phyloP scores from a whole-genome alignment of 306 rosid species.

The Prunus salicina region DNA sequence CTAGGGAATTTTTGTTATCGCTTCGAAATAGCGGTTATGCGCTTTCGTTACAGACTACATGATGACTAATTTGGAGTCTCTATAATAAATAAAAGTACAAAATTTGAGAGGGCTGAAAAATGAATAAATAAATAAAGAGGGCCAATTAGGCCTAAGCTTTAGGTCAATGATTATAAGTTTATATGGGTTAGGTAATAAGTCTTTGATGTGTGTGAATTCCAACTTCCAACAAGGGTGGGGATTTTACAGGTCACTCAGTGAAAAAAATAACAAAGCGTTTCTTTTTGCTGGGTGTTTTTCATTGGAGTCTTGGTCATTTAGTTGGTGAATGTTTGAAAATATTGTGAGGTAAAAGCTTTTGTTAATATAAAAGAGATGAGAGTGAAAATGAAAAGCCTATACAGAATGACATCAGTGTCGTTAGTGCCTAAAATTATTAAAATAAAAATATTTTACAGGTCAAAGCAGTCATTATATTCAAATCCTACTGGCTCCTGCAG shows the following conservation, averaged over 20 bases:
- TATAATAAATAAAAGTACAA: no score
- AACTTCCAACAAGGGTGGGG: neutral
- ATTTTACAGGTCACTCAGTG: neutral
- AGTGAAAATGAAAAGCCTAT: neutral
- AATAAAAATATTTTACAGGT: neutral
- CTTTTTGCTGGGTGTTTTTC: neutral
- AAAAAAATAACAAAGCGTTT: neutral
- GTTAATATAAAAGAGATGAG: neutral
- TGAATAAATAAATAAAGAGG: no score
- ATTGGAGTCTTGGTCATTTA: neutral
- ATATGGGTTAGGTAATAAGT: neutral
- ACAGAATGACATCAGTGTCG: neutral
- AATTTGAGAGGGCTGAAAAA: no score
- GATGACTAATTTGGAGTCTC: no score
- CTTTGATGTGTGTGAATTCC: neutral
- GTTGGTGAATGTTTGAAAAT: neutral
- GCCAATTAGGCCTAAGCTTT: neutral
- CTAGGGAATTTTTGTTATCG: no score
- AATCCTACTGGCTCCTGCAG: conserved; percentile 6
- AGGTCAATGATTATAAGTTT: neutral
- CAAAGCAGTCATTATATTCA: conserved; percentile 7
- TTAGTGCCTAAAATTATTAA: neutral
- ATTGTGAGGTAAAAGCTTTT: neutral
- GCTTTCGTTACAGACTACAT: no score
- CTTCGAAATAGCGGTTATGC: no score